Conservation (phyloP, 176 grass and related monocot species). For the Oryza nivara region DNA sequence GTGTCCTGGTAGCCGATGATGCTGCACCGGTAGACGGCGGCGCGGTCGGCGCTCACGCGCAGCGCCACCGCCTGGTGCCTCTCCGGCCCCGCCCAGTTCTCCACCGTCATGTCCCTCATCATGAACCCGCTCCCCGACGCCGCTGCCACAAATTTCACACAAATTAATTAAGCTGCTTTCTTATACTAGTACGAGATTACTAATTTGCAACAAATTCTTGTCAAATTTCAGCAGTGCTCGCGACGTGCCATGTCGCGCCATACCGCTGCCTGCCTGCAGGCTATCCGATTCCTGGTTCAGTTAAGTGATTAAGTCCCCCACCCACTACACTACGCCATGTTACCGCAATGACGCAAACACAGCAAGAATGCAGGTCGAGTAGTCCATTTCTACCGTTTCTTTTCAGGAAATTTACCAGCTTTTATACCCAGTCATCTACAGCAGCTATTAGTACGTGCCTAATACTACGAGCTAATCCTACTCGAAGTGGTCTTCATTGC, state of each 20-base stretch:
- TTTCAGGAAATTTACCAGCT: background rate
- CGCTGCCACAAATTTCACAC: slow-evolving; percentile 23
- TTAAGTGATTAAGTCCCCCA: too few species aligned
- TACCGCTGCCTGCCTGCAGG: background rate
- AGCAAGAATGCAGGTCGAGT: background rate
- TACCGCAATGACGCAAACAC: background rate
- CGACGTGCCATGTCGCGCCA: background rate
- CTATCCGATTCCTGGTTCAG: background rate
- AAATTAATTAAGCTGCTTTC: background rate
- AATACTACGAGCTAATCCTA: too few species aligned
- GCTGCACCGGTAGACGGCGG: slow-evolving; percentile 63
- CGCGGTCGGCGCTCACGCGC: slow-evolving; percentile 51
- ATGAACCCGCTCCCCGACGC: slow-evolving; percentile 59
- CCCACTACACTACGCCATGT: background rate
- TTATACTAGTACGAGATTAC: background rate
- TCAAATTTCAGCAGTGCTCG: background rate
- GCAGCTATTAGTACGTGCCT: background rate
- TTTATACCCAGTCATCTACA: background rate
- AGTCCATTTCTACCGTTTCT: background rate
- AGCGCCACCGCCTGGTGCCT: slow-evolving; percentile 69
- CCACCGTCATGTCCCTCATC: slow-evolving; percentile 66
- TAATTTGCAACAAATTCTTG: background rate
- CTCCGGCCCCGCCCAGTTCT: slow-evolving; percentile 64
- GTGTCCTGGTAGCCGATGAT: slow-evolving; percentile 69
- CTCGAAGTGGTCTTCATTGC: too few species aligned